phyloP scores from a whole-genome alignment of 306 rosid genomes.

The Comarum palustre region DNA sequence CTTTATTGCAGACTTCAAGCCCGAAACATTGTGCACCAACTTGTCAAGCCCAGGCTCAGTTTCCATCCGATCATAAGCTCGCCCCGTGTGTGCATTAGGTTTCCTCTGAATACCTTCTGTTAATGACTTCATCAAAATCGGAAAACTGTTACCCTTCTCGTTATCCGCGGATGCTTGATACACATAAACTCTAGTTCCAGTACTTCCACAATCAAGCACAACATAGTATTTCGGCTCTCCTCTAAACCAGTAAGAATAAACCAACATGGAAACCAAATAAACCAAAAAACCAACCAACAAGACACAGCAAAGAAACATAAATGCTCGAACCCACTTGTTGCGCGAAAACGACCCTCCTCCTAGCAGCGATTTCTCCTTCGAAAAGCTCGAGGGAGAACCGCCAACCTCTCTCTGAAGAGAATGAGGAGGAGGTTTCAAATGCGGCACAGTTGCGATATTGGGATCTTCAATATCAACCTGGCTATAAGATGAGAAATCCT shows the following conservation, averaged over 20 bases:
- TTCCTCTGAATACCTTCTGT: slow-evolving; percentile 36
- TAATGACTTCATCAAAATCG: slow-evolving; percentile 50
- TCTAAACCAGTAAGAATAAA: slow-evolving; percentile 62
- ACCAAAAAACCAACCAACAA: slow-evolving; percentile 44
- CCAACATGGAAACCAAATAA: slow-evolving; percentile 45
- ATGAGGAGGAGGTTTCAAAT: slow-evolving; percentile 40
- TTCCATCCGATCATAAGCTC: slow-evolving; percentile 92
- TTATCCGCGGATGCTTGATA: slow-evolving; percentile 57
- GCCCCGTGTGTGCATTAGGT: slow-evolving; percentile 41
- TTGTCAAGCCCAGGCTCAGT: slow-evolving; percentile 93
- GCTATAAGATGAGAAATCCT: slow-evolving; percentile 65
- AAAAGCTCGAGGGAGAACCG: slow-evolving; percentile 42
- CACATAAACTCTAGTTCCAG: slow-evolving; percentile 76
- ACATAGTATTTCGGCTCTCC: slow-evolving; percentile 64
- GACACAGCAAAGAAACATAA: slow-evolving; percentile 42
- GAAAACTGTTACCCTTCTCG: slow-evolving; percentile 49
- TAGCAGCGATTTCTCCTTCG: slow-evolving; percentile 53
- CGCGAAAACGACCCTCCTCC: slow-evolving; percentile 37
- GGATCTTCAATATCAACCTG: slow-evolving; percentile 32
- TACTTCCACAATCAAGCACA: slow-evolving; percentile 91
- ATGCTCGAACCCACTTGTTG: slow-evolving; percentile 48
- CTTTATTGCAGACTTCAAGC: slow-evolving; percentile 58
- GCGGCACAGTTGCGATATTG: slow-evolving; percentile 5
- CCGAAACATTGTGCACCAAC: slow-evolving; percentile 61
- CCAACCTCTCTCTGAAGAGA: slow-evolving; percentile 38